Percentiles rank a stretch among this genome's conserved stretches.
These are phyloP conservation scores for Hordeum pubiflorum DNA, from an alignment of 202 grass and related monocot genomes.

Conservation along the genomic window DNA sequence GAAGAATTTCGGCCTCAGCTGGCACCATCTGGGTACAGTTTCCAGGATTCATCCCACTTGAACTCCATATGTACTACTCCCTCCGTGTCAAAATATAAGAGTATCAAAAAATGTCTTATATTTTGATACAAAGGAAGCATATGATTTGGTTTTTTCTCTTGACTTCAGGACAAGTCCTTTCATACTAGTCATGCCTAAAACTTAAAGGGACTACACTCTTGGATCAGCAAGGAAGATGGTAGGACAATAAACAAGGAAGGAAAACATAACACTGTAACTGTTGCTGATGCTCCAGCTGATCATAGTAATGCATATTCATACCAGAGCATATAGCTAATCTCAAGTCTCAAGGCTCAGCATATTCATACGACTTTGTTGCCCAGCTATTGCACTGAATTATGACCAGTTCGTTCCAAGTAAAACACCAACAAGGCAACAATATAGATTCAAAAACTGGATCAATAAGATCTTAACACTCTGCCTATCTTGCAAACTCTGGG, in stretches of 20 bases:
- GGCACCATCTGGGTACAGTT: background rate
- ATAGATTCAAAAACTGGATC: background rate
- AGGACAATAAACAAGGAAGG: background rate
- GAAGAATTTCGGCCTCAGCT: background rate
- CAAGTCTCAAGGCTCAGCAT: background rate
- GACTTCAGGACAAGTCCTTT: background rate
- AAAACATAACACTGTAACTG: background rate
- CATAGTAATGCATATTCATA: background rate
- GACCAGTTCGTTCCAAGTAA: background rate
- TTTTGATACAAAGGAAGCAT: no score
- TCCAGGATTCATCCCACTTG: background rate
- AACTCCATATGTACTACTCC: background rate
- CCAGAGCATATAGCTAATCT: background rate
- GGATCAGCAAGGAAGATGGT: background rate
- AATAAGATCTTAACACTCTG: background rate
- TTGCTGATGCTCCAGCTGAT: background rate
- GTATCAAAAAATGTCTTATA: no score
- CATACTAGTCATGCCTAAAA: background rate
- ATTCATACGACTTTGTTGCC: background rate
- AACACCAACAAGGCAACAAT: background rate
- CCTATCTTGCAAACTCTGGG: background rate
- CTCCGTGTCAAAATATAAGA: no score
- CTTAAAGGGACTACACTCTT: background rate
- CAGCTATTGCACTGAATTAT: background rate
- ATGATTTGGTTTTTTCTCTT: background rate